phyloP scores from a whole-genome alignment of 805 yeast genomes.

The Candida lessepsii region DNA sequence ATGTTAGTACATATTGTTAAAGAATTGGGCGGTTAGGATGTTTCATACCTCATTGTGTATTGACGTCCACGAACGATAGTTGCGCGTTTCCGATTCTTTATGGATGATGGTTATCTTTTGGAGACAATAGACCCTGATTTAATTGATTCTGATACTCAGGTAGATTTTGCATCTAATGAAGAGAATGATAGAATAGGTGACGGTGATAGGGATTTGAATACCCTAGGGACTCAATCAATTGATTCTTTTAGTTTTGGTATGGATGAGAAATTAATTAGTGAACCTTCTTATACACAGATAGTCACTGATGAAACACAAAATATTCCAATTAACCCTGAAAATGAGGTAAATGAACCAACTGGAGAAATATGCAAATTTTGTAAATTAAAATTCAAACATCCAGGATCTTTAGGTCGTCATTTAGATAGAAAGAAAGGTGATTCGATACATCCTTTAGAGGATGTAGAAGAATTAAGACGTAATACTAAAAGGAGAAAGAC shows the following conservation, averaged over 20 bases:
- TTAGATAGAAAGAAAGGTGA: constrained; percentile 12
- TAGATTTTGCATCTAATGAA: neutral
- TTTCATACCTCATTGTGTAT: constrained; percentile 5
- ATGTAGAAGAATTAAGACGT: constrained; percentile 4
- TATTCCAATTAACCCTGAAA: neutral
- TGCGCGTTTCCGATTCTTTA: constrained; percentile 1
- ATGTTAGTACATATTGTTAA: constrained; percentile 7
- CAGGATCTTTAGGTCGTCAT: constrained; percentile 13
- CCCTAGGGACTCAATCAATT: no score
- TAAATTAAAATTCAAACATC: constrained; percentile 7
- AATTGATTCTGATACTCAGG: neutral
- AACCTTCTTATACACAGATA: no score
- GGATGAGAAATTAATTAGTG: no score
- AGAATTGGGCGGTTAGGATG: neutral
- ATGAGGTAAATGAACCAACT: neutral
- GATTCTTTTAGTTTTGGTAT: no score
- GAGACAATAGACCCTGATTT: neutral
- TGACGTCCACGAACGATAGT: neutral
- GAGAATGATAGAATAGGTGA: no score
- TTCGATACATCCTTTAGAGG: constrained; percentile 5
- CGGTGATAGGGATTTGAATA: no score
- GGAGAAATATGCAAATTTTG: constrained; percentile 10
- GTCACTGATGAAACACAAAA: neutral
- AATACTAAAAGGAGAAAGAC: constrained; percentile 3
- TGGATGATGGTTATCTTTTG: neutral